A percentile compares a stretch with the other conserved stretches of the same genome.
Evolutionary conservation across 129 eudicot species (phyloP).

Genomic region (Chrysanthemum lavandulifolium): DNA sequence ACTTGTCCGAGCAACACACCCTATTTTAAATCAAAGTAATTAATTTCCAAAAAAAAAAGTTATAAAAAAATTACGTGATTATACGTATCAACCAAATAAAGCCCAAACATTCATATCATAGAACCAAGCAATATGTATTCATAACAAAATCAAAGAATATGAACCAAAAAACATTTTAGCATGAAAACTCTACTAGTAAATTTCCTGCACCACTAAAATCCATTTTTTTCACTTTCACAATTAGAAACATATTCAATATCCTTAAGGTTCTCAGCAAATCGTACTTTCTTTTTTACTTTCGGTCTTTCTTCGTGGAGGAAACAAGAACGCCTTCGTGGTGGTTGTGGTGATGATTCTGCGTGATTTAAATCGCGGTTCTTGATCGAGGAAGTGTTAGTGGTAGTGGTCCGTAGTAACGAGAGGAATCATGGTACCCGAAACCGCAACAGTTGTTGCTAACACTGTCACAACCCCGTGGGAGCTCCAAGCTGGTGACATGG

Average conservation of each 20-base stretch:
- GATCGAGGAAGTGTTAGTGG: constrained; percentile 11
- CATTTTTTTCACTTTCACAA: neutral
- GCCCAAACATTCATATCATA: too few relatives aligned
- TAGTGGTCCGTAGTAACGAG: constrained; percentile 28
- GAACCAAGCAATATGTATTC: neutral
- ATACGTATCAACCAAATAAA: too few relatives aligned
- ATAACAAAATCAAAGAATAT: constrained; percentile 4
- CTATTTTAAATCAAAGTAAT: too few relatives aligned
- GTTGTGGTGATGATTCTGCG: neutral
- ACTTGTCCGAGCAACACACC: too few relatives aligned
- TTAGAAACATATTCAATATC: constrained; percentile 19
- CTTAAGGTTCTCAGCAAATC: constrained; percentile 52
- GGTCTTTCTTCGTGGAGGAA: too few relatives aligned
- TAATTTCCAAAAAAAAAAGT: too few relatives aligned
- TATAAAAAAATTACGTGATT: too few relatives aligned
- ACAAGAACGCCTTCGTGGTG: constrained; percentile 25
- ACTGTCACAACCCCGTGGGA: constrained; percentile 40
- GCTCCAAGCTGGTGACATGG: constrained; percentile 41
- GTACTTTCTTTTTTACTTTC: constrained; percentile 44
- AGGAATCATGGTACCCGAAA: constrained; percentile 48
- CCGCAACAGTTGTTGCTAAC: constrained; percentile 59
- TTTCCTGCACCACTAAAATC: constrained; percentile 2
- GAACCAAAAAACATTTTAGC: neutral
- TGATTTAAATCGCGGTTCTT: neutral
- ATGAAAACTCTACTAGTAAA: constrained; percentile 19